phyloP scores from a whole-genome alignment of 371 early-diverging fungal genomes.

The Cladochytrium tenue region DNA sequence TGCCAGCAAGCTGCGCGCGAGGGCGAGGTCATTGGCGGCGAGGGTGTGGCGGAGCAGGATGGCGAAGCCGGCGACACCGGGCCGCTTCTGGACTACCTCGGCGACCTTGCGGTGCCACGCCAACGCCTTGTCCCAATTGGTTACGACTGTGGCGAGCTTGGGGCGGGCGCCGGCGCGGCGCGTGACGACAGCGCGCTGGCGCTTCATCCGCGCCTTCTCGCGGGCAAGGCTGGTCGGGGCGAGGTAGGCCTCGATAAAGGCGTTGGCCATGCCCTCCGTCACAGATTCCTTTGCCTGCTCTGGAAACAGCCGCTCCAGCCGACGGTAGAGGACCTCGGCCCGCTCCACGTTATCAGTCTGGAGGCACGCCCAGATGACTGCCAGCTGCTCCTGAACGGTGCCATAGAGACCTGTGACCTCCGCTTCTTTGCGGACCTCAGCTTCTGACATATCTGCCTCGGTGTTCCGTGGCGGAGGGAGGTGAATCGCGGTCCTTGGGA shows the following conservation, averaged over 20 bases:
- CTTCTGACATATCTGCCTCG: not conserved
- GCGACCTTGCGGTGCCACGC: conserved; percentile 72
- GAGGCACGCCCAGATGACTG: conserved; percentile 75
- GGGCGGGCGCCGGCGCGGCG: not conserved
- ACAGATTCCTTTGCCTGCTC: conserved; percentile 70
- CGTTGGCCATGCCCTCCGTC: conserved; percentile 77
- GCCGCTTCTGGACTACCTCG: conserved; percentile 53
- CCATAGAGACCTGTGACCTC: not conserved
- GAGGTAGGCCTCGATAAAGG: conserved; percentile 76
- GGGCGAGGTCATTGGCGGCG: conserved; percentile 55
- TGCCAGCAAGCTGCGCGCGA: conserved; percentile 62
- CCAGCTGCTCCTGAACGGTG: conserved; percentile 51
- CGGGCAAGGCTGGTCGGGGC: conserved; percentile 44
- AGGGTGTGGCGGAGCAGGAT: conserved; percentile 49
- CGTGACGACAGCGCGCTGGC: not conserved
- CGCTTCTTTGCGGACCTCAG: not conserved
- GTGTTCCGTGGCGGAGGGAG: not conserved
- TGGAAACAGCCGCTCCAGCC: conserved; percentile 62
- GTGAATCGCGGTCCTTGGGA: not conserved
- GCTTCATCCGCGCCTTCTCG: not conserved
- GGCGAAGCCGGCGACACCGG: conserved; percentile 74
- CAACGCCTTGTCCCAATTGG: conserved; percentile 48
- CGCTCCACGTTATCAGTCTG: conserved; percentile 70
- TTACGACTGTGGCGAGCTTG: no score
- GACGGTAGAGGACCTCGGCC: conserved; percentile 73